Evolutionary conservation across 2,329 filamentous ascomycete species (phyloP).

Genomic region (Tolypocladium capitatum): DNA sequence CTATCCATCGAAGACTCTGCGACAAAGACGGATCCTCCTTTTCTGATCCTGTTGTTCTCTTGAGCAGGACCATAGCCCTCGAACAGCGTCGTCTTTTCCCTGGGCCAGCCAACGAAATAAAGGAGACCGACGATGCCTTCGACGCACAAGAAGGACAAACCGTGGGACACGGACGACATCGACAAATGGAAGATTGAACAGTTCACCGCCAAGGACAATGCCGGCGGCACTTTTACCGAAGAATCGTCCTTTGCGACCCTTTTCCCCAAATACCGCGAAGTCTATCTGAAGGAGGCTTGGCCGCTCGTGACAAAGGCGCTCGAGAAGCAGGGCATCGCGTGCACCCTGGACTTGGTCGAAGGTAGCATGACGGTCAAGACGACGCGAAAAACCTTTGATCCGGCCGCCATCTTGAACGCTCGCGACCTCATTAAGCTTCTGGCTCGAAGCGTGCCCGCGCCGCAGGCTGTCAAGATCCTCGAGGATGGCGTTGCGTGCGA

Average conservation of each 20-base stretch:
- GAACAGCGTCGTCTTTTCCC: no score
- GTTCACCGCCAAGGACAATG: constrained; percentile 78
- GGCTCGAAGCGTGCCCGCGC: constrained; percentile 79
- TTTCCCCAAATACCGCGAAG: constrained; percentile 94
- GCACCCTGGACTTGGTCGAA: constrained; percentile 86
- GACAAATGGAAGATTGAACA: constrained; percentile 92
- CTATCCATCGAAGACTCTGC: background rate
- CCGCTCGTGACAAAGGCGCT: constrained; percentile 77
- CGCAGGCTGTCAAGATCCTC: constrained; percentile 86
- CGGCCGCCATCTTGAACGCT: constrained; percentile 83
- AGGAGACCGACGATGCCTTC: constrained; percentile 56
- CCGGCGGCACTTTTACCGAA: constrained; percentile 74
- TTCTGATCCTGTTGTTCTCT: background rate
- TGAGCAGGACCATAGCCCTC: background rate
- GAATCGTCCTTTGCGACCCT: constrained; percentile 81
- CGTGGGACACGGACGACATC: constrained; percentile 93
- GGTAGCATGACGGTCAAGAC: constrained; percentile 96
- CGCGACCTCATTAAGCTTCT: constrained; percentile 90
- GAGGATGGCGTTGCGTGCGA: constrained; percentile 87
- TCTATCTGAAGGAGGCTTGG: constrained; percentile 88
- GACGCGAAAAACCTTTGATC: constrained; percentile 81
- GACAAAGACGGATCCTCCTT: background rate
- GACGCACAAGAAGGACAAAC: constrained; percentile 78
- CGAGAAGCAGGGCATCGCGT: constrained; percentile 78
- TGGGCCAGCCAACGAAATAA: background rate